Evolutionary conservation across 75 land plant genomes (phyloP).

Genomic region (Selaginella tamariscina): DNA sequence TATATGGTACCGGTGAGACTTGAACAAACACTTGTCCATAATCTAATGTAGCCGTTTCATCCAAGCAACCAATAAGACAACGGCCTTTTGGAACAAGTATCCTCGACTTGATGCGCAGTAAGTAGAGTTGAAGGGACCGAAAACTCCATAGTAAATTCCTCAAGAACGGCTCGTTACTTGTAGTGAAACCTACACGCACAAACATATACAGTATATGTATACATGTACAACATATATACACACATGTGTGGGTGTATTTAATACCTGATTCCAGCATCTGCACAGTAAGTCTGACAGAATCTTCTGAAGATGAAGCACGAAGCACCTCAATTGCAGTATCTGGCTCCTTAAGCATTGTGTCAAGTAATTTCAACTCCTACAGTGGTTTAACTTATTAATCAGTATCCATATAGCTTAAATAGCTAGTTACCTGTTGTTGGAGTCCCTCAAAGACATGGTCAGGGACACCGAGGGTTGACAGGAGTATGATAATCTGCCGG

Average conservation of each 20-base stretch:
- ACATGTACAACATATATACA: no score
- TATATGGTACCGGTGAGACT: conserved; percentile 36
- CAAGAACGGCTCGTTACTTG: conserved; percentile 61
- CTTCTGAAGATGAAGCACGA: neutral
- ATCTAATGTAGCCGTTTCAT: conserved; percentile 49
- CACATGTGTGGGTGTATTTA: neutral
- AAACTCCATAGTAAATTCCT: conserved; percentile 51
- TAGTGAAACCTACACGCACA: conserved; percentile 53
- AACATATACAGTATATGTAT: no score
- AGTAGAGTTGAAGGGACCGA: conserved; percentile 38
- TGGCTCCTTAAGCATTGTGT: conserved; percentile 41
- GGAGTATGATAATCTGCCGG: conserved; percentile 57
- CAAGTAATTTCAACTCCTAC: conserved; percentile 30
- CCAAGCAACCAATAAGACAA: conserved; percentile 73
- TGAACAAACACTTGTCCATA: conserved; percentile 80
- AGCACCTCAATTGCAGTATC: conserved; percentile 39
- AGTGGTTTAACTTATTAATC: no score
- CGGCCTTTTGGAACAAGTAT: conserved; percentile 76
- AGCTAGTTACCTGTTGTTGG: no score
- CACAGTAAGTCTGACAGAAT: neutral
- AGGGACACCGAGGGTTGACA: conserved; percentile 71
- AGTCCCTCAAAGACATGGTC: conserved; percentile 43
- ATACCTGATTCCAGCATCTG: neutral
- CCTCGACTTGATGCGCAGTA: conserved; percentile 38
- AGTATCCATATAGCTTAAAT: no score